Evolutionary conservation across 208 protist species (phyloP).

Genomic region (Sergeia podlipaevii): DNA sequence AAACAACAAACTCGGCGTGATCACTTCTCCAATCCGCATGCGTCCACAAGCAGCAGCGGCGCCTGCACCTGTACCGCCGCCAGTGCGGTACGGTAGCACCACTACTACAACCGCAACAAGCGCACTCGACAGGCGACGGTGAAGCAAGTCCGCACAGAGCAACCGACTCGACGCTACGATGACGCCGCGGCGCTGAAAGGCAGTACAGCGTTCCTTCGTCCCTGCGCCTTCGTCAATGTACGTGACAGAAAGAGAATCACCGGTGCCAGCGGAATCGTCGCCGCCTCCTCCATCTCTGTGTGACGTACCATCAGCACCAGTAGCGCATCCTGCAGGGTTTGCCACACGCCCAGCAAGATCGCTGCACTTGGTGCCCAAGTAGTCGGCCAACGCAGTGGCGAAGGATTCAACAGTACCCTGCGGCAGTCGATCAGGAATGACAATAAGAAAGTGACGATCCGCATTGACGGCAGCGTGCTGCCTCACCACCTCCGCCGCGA

Average conservation of each 20-base stretch:
- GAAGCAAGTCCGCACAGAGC: constrained; percentile 78
- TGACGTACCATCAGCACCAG: no score
- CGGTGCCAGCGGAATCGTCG: neutral
- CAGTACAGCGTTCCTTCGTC: constrained; percentile 53
- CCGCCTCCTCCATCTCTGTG: neutral
- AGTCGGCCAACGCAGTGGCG: constrained; percentile 51
- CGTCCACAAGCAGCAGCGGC: constrained; percentile 5
- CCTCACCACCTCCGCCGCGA: constrained; percentile 12
- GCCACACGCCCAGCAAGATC: no score
- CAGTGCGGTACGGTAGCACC: constrained; percentile 23
- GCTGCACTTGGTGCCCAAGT: constrained; percentile 7
- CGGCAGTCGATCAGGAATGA: constrained; percentile 90
- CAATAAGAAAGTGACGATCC: constrained; percentile 51
- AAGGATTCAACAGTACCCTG: constrained; percentile 88
- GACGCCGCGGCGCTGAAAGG: constrained; percentile 60
- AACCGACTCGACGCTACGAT: constrained; percentile 54
- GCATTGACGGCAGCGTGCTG: constrained; percentile 16
- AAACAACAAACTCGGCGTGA: constrained; percentile 58
- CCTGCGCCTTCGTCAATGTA: constrained; percentile 55
- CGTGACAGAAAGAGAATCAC: constrained; percentile 23
- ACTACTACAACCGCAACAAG: constrained; percentile 41
- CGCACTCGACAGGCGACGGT: constrained; percentile 58
- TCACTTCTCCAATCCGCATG: constrained; percentile 16
- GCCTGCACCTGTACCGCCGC: neutral
- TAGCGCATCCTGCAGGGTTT: neutral